phyloP scores from a whole-genome alignment of 2,329 filamentous ascomycete genomes.

The Diaporthe capsici region DNA sequence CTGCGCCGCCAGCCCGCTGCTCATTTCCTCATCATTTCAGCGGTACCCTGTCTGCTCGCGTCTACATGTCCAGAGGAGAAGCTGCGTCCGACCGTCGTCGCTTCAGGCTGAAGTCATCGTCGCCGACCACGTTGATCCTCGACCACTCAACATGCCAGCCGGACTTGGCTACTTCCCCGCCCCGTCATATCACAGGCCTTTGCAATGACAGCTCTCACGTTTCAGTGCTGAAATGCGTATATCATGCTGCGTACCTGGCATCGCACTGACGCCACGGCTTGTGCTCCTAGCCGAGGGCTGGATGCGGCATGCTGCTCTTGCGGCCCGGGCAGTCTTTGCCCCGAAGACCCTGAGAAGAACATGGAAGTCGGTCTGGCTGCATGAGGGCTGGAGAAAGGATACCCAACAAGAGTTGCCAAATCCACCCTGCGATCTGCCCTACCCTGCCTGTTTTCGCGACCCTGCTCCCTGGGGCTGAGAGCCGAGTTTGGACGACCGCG shows the following conservation, averaged over 20 bases:
- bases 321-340: conserved; percentile 18
- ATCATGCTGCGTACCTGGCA: conserved; percentile 5
- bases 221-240: not conserved
- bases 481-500: conserved; percentile 22
- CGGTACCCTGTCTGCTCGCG: conserved; percentile 8
- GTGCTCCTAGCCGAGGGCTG: not conserved
- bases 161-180: not conserved
- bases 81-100: not conserved
- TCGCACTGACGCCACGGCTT: not conserved
- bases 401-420: conserved; percentile 3
- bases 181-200: not conserved
- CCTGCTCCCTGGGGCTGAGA: conserved; percentile 25
- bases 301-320: conserved; percentile 10
- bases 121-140: not conserved
- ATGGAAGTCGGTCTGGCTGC: conserved; percentile 1
- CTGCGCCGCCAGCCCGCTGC: conserved; percentile 17
- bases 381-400: conserved; percentile 2
- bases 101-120: conserved; percentile 23
- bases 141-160: conserved; percentile 4
- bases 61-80: not conserved
- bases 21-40: conserved; percentile 13
- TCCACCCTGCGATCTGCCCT: conserved; percentile 29
- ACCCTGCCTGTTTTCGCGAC: conserved; percentile 16
- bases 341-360: conserved; percentile 7
- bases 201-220: not conserved